phyloP scores from a whole-genome alignment of 2,329 filamentous ascomycete species.

The Trichoderma sp. region DNA sequence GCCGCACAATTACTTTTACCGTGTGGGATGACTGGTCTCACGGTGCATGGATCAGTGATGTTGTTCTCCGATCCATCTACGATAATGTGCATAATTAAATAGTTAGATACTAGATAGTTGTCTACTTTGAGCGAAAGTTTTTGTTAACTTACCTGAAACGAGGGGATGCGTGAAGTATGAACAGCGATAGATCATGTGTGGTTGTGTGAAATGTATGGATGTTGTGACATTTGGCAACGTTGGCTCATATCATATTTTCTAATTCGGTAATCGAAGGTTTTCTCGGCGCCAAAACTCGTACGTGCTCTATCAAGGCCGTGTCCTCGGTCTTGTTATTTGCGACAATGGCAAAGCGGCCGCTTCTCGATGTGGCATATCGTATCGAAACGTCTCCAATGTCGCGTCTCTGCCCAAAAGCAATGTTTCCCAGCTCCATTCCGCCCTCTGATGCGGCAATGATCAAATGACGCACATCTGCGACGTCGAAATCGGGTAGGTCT shows the following conservation, averaged over 20 bases:
- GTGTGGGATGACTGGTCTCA: constrained; percentile 5
- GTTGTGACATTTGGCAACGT: background rate
- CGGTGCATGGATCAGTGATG: background rate
- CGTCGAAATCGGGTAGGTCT: background rate
- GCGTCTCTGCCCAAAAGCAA: no score
- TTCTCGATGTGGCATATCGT: background rate
- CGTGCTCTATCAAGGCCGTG: no score
- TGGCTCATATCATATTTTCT: background rate
- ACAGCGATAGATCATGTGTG: no score
- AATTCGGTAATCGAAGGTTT: background rate
- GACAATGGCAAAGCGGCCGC: background rate
- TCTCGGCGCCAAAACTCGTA: background rate
- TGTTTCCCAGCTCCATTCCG: no score
- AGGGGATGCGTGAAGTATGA: no score
- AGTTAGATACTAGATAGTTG: background rate
- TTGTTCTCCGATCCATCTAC: constrained; percentile 5
- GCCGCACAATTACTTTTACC: constrained; percentile 19
- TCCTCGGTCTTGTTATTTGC: no score
- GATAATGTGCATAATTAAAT: background rate
- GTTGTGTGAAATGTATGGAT: background rate
- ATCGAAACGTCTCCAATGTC: no score
- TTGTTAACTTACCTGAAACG: background rate
- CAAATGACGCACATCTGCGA: background rate
- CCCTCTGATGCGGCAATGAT: no score
- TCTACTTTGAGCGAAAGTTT: background rate